phyloP scores from a whole-genome alignment of 1,139 yeast genomes.

The Zygosaccharomyces pseudobailii region DNA sequence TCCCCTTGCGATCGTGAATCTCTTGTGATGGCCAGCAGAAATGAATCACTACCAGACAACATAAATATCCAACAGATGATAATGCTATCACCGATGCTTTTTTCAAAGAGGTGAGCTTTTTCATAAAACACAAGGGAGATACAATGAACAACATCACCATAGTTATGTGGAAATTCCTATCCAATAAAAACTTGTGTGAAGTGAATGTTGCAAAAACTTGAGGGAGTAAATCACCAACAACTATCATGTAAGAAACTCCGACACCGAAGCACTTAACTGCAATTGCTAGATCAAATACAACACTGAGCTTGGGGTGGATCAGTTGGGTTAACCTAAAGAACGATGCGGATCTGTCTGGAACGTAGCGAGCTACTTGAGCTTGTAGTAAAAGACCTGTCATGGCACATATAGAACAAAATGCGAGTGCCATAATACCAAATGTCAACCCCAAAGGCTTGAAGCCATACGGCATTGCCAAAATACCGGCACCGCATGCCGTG shows the following conservation, averaged over 20 bases:
- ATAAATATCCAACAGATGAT: constrained; percentile 61
- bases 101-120: constrained; percentile 61
- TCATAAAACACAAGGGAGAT: constrained; percentile 57
- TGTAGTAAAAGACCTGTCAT: constrained; percentile 28
- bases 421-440: constrained; percentile 60
- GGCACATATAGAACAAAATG: constrained; percentile 42
- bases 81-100: constrained; percentile 68
- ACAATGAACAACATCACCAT: constrained; percentile 53
- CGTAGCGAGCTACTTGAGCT: constrained; percentile 43
- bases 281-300: constrained; percentile 82
- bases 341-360: constrained; percentile 68
- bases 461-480: constrained; percentile 90
- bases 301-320: constrained; percentile 77
- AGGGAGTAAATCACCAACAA: constrained; percentile 75
- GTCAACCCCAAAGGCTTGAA: constrained; percentile 78
- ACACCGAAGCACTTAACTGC: constrained; percentile 88
- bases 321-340: constrained; percentile 75
- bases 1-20: constrained; percentile 38
- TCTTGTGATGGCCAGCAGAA: constrained; percentile 40
- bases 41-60: constrained; percentile 57
- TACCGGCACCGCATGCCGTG: constrained; percentile 73
- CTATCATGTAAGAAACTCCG: constrained; percentile 68
- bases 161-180: constrained; percentile 63
- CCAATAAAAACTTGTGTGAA: constrained; percentile 33
- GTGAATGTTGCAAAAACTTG: constrained; percentile 51